Percentiles rank a stretch among this genome's conserved stretches.
phyloP scores from a whole-genome alignment of 192 early-diverging fungal genomes.

The Backusella tarrabulga region DNA sequence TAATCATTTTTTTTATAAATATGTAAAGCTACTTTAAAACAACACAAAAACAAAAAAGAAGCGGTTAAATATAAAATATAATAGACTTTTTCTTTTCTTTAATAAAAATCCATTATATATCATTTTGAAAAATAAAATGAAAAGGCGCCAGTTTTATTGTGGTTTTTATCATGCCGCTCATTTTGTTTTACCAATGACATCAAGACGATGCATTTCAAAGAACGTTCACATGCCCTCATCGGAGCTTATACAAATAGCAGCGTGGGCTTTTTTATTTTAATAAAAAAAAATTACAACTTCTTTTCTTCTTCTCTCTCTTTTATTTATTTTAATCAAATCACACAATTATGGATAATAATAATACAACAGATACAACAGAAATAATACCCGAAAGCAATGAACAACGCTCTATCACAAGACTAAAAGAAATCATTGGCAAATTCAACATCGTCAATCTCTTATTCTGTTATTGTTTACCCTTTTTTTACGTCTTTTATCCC shows the following conservation, averaged over 20 bases:
- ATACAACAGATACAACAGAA: background rate
- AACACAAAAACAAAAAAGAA: background rate
- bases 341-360: background rate
- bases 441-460: conserved; percentile 39
- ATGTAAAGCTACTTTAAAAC: background rate
- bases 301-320: background rate
- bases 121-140: conserved; percentile 1
- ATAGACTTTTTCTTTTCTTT: background rate
- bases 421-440: conserved; percentile 22
- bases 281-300: background rate
- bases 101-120: background rate
- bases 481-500: conserved; percentile 41
- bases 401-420: background rate
- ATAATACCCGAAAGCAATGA: background rate
- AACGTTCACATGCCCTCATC: conserved; percentile 6
- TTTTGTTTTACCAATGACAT: background rate
- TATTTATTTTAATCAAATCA: background rate
- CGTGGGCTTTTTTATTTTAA: background rate
- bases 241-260: background rate
- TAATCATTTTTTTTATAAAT: background rate
- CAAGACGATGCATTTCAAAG: background rate
- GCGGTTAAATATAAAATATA: background rate
- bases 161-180: background rate
- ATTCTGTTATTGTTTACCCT: conserved; percentile 39
- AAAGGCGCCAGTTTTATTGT: background rate